These are phyloP conservation scores for Powellomyces hirtus DNA, from an alignment of 192 early-diverging fungal species.

Conservation along the genomic window DNA sequence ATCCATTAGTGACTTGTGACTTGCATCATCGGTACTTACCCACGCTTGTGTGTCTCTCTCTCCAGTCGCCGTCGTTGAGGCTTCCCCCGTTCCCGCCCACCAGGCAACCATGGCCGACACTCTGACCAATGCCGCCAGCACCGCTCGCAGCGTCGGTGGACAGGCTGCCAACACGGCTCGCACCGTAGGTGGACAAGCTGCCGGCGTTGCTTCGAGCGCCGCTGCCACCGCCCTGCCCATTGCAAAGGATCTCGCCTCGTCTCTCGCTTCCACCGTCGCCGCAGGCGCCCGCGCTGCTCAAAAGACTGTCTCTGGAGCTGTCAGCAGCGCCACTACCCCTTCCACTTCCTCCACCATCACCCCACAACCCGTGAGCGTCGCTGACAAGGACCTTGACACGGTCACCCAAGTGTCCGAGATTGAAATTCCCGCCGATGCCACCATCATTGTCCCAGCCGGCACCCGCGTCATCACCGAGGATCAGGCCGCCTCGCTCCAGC, in stretches of 20 bases:
- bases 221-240: slow-evolving; percentile 12
- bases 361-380: neutral
- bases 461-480: neutral
- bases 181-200: too few species aligned
- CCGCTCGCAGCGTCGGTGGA: neutral
- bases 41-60: neutral
- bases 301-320: slow-evolving; percentile 5
- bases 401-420: neutral
- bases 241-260: slow-evolving; percentile 18
- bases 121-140: neutral
- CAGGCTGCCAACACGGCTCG: slow-evolving; percentile 6
- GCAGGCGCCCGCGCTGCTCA: neutral
- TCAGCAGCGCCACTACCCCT: neutral
- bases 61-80: neutral
- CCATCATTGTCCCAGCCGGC: slow-evolving; percentile 3
- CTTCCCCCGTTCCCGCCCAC: neutral
- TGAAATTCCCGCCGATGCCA: slow-evolving; percentile 8
- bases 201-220: slow-evolving; percentile 5
- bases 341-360: neutral
- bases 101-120: slow-evolving; percentile 2
- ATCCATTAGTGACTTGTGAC: neutral
- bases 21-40: neutral
- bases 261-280: slow-evolving; percentile 1
- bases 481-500: neutral
- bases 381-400: neutral